Evolutionary conservation across 306 rosid genomes (phyloP), one percentile per base, ranked within the genome.

Genomic region (Inga leiocalycina): DNA sequence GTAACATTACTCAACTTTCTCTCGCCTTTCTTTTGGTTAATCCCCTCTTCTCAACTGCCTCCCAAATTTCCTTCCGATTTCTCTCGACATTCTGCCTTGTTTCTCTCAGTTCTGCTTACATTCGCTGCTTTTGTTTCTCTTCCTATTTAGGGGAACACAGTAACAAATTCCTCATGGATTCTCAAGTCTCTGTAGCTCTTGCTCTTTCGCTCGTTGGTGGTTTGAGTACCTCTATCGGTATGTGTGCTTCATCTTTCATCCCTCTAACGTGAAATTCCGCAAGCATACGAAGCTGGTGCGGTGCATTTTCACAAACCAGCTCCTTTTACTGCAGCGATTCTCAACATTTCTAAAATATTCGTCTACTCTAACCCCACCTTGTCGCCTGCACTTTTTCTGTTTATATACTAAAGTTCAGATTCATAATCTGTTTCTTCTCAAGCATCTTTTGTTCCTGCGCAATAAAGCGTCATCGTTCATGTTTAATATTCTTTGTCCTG

Each of bases 161-260:
- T 39, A 20, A 48, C 45, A 10, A 74, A 62, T 13, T 43, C 72
- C 52, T 76, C 80, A 92, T 94, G 98, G 97, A 90, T 88, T 92
- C 97, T 85, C 99, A 91, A 82, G 91, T 92, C 35, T 81, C 83
- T 68, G 89, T 94, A 34, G 99, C 99, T 86, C 97, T 97, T 69
- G 98, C 91, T 39, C 99, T 97, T 86, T 97, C 99, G 7, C 93
- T 94, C 39, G 87, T 94, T 2, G 99, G 98, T 81, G 99, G 99
- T 71, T 59, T 87, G 78, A 97, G 98, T 67, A 97, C 97, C 83
- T 97, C 99, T 77, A 8, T 97, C 46, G 99, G 99, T 97, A 62
- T 20, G 85, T 69, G 17, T n/a, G 37, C 44, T 56, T 62, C 24
- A 11, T 57, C 54, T 45, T 20, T 65, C 51, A 45, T 46, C 76